Base-by-base conservation (phyloP, 257 asterid species). In the Prunella vulgaris region DNA sequence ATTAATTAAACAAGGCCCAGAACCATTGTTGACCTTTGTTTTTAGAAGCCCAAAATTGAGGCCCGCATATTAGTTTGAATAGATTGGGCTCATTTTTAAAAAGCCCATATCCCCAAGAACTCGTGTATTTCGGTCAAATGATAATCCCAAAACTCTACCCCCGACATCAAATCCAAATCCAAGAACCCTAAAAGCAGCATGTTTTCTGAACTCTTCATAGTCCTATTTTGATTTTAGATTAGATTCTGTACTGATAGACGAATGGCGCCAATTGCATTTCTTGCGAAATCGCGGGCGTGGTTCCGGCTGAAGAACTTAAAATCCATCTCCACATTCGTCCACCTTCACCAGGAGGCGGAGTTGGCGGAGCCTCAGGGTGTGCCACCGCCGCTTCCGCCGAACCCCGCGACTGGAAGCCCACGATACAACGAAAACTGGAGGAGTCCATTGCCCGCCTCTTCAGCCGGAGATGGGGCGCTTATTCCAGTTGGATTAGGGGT, bases 391-490 rank as follows among this genome's bases (percentile, higher is more conserved):
- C 79, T 88, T 13, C 99, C 97, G 0, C 92, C 92, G 18, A 90
- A 85, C 18, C 95, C 98, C 0, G 85, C 91, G 3, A 66, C 92
- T 51, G 95, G 97, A 28, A 86, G 87, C 69, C 92, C 96, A 3
- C 80, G 79, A 10, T 93, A 90, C 82, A 83, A 72, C 30, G 87
- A 86, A 49, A 86, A 85, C 77, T 88, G 97, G 98, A 74, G 96
- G 70, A 87, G 66, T 66, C 93, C 93, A 2, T 17, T 61, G 3
- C 57, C 75, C 60, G 71, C 72, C 7, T 15, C 78, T 30, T 25
- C 78, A 53, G 67, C 77, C 38, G 80, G 53, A 28, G 76, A 74
- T 17, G 68, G 82, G 14, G 75, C 91, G 21, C 78, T 85, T 32
- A 60, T 87, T 58, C 96, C 87, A 3, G 27, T 49, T 52, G 82